Evolutionary conservation across 208 protist species (phyloP).

Genomic region (Trichomonas gallinae): DNA sequence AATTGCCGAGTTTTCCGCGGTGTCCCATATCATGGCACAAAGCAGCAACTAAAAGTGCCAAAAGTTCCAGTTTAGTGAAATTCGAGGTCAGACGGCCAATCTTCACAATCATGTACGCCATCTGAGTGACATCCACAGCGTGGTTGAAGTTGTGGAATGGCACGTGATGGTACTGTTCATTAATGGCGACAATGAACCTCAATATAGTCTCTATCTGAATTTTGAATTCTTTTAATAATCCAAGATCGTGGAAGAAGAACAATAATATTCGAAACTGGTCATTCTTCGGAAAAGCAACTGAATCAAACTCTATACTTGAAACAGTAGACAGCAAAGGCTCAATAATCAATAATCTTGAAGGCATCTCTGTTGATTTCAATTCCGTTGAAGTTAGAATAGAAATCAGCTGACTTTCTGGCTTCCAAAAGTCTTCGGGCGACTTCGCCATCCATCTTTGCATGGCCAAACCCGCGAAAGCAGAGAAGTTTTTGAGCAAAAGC

Average conservation of each 20-base stretch:
- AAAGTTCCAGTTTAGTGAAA: neutral
- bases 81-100: neutral
- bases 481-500: neutral
- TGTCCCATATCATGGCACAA: slow-evolving; percentile 15
- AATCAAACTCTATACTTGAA: neutral
- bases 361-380: neutral
- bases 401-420: neutral
- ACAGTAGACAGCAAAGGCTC: neutral
- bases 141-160: slow-evolving; percentile 7
- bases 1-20: neutral
- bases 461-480: neutral
- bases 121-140: neutral
- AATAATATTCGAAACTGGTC: neutral
- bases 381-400: neutral
- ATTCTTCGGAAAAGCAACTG: neutral
- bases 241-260: neutral
- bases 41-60: neutral
- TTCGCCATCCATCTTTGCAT: neutral
- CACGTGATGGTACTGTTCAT: neutral
- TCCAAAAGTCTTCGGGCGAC: neutral
- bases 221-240: neutral
- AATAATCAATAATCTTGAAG: neutral
- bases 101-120: neutral
- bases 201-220: neutral
- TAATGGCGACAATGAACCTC: neutral